Base-by-base conservation (phyloP, 768 basidiomycete species). In the Boletus tomentosulus region DNA sequence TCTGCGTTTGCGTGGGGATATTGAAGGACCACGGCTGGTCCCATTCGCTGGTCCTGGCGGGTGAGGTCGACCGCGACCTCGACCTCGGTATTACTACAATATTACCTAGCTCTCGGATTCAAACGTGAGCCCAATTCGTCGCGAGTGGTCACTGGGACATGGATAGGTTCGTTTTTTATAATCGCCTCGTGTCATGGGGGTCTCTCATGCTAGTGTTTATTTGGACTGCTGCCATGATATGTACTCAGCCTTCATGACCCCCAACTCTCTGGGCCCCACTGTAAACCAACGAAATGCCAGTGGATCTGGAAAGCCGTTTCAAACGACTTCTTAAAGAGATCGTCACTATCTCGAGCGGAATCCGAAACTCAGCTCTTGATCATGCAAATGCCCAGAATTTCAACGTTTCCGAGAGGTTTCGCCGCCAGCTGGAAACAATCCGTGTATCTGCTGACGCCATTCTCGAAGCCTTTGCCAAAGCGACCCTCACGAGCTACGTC, bases 1-100 rank as follows among this genome's bases (percentile, higher is more conserved):
- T 72, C 65, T 48, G 49, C 25, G 38, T 41, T 56, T 15, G 51
- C 0, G 24, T 66, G 51, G 10, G 64, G 48, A 16, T 70, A 72
- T 19, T 19, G 19, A 19, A 22, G n/a, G 43, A 24, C 16, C 16
- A 31, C 3, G 27, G 9, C 3, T 9, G 19, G 43, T 8, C 3
- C 2, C 10, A 33, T 12, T 34, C 25, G 53, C 33, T 7, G 47
- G 48, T 9, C 53, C 54, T 45, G 57, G 46, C 12, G 48, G 33
- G 22, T 54, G 52, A 33, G 52, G 54, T 13, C 42, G 46, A 19
- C 68, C 61, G 0, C 58, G 53, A 27, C 69, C 50, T 27, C 41
- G 53, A 16, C 70, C 66, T 19, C 19, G 19, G 19, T 19, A 19
- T 19, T 19, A 19, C 19, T 19, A 19, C 19, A 19, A 19, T 19